phyloP scores from a whole-genome alignment of 2,329 filamentous ascomycete genomes.

The Aspergillus sp. region DNA sequence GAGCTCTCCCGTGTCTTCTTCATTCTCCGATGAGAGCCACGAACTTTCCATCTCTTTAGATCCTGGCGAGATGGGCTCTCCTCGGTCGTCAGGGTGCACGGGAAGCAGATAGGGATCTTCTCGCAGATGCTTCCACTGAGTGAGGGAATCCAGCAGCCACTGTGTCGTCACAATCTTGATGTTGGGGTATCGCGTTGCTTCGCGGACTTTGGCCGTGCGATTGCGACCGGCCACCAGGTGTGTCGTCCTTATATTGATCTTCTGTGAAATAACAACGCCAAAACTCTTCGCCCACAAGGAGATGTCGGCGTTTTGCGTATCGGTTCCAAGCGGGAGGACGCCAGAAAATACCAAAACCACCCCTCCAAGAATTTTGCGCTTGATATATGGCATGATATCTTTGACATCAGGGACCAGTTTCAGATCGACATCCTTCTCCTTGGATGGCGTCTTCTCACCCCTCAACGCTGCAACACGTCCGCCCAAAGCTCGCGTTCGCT shows the following conservation, averaged over 20 bases:
- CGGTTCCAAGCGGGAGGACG: constrained; percentile 77
- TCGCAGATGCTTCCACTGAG: constrained; percentile 76
- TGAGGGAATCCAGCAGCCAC: constrained; percentile 84
- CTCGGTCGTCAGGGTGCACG: constrained; percentile 68
- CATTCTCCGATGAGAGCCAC: constrained; percentile 46
- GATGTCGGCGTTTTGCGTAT: constrained; percentile 79
- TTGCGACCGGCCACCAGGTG: constrained; percentile 57
- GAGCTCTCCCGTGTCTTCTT: constrained; percentile 49
- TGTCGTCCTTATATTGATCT: constrained; percentile 47
- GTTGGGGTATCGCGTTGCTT: constrained; percentile 73
- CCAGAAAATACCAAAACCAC: constrained; percentile 85
- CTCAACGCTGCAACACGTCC: constrained; percentile 51
- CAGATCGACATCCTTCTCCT: constrained; percentile 49
- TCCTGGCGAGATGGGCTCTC: constrained; percentile 40
- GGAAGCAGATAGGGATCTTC: constrained; percentile 77
- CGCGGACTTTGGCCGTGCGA: constrained; percentile 85
- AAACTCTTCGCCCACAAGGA: constrained; percentile 84
- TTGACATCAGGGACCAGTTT: constrained; percentile 79
- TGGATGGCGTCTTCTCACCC: constrained; percentile 45
- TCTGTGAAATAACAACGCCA: constrained; percentile 61
- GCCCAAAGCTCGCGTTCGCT: constrained; percentile 43
- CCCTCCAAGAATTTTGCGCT: constrained; percentile 70
- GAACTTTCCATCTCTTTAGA: constrained; percentile 46
- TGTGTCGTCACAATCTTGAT: constrained; percentile 90
- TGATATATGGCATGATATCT: constrained; percentile 77